phyloP scores from a whole-genome alignment of 352 stramenopile genomes.

The Pythium insidiosum region DNA sequence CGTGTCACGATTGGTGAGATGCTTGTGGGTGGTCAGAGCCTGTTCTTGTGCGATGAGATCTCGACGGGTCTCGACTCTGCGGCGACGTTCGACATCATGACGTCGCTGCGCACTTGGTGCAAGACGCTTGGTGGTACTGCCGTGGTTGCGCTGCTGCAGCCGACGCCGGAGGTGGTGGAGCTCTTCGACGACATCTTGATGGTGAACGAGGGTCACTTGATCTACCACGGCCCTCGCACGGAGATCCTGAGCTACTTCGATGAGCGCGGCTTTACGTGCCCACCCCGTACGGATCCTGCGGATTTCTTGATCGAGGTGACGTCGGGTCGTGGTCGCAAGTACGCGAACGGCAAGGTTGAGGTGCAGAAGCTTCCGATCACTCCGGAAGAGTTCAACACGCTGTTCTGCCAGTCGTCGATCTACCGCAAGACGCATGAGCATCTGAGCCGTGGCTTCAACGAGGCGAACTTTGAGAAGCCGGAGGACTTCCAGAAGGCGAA shows the following conservation, averaged over 20 bases:
- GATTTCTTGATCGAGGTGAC: constrained; percentile 71
- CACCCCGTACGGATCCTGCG: constrained; percentile 43
- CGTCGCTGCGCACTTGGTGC: constrained; percentile 32
- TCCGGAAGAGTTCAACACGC: constrained; percentile 40
- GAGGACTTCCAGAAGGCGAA: constrained; percentile 56
- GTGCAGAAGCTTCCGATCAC: constrained; percentile 16
- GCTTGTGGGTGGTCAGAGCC: constrained; percentile 53
- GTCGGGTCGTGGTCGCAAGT: constrained; percentile 37
- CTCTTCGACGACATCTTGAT: constrained; percentile 95
- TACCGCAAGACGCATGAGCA: constrained; percentile 47
- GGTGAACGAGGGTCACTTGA: constrained; percentile 87
- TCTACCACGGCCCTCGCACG: constrained; percentile 87
- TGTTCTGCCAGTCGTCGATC: constrained; percentile 45
- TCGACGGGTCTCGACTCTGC: constrained; percentile 90
- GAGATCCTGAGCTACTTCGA: constrained; percentile 83
- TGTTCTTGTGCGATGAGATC: constrained; percentile 90
- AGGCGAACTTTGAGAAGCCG: constrained; percentile 42
- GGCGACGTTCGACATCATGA: constrained; percentile 90
- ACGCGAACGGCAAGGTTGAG: constrained; percentile 25
- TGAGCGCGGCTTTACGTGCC: constrained; percentile 59
- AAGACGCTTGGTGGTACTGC: constrained; percentile 23
- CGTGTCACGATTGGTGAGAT: too few species aligned
- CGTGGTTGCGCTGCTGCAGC: constrained; percentile 45
- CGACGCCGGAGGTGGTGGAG: constrained; percentile 88
- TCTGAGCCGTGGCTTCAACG: constrained; percentile 43